phyloP scores from a whole-genome alignment of 2,329 filamentous ascomycete genomes.

The Epichloe typhina region DNA sequence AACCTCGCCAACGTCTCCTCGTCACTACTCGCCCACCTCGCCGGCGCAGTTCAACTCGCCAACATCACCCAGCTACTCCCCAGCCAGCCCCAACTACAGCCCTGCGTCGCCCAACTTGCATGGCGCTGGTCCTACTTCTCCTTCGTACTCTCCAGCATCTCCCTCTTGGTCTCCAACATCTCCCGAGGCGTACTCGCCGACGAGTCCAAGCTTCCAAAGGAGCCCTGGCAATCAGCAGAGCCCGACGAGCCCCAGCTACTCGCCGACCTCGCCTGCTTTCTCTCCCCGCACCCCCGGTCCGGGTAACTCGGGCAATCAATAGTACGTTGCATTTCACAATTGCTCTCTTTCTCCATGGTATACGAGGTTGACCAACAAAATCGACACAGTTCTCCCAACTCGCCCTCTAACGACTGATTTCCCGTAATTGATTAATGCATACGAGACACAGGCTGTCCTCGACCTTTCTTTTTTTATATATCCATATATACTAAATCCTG shows the following conservation, averaged over 20 bases:
- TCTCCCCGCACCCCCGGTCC: slow-evolving; percentile 33
- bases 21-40: slow-evolving; percentile 56
- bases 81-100: slow-evolving; percentile 58
- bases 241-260: slow-evolving; percentile 59
- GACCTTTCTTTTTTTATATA: slow-evolving; percentile 10
- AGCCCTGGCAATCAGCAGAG: slow-evolving; percentile 42
- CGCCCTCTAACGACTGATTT: slow-evolving; percentile 27
- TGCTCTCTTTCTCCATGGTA: background rate
- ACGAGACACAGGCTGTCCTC: slow-evolving; percentile 20
- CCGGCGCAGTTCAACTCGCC: slow-evolving; percentile 62
- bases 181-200: slow-evolving; percentile 48
- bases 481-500: slow-evolving; percentile 4
- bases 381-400: slow-evolving; percentile 28
- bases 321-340: slow-evolving; percentile 16
- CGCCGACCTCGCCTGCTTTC: slow-evolving; percentile 42
- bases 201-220: slow-evolving; percentile 46
- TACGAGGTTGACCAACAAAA: background rate
- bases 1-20: slow-evolving; percentile 42
- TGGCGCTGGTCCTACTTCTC: slow-evolving; percentile 34
- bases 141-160: slow-evolving; percentile 55
- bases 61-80: slow-evolving; percentile 60
- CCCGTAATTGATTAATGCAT: slow-evolving; percentile 19
- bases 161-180: slow-evolving; percentile 73
- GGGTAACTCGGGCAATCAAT: slow-evolving; percentile 29
- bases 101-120: slow-evolving; percentile 49